Evolutionary conservation across 371 early-diverging fungal genomes (phyloP), one percentile per base, ranked within the genome.

Genomic region (Mucor piriformis): DNA sequence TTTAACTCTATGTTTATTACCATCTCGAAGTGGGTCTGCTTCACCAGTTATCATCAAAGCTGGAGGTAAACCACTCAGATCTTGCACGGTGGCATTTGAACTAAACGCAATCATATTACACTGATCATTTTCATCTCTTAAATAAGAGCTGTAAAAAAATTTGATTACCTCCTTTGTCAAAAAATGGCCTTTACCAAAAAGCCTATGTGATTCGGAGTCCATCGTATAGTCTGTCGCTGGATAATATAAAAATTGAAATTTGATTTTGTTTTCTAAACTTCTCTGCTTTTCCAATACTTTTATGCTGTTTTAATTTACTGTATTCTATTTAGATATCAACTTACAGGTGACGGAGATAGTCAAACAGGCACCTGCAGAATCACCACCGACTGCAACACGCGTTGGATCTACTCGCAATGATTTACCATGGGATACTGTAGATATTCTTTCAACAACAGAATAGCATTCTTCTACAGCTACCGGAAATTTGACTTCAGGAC

Each of bases 291-390:
- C 63, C 15, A 62, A 43, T 1, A 62, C 63, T 18, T 21, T 7
- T 18, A 8, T 38, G 25, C 50, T 34, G 15, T 44, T n/a, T n/a
- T n/a, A n/a, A n/a, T n/a, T n/a, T n/a, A n/a, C n/a, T n/a, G n/a
- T n/a, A n/a, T n/a, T n/a, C n/a, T n/a, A n/a, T n/a, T n/a, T n/a
- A n/a, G 32, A 20, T 50, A 53, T 16, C 7, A 20, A 54, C 44
- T 62, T 57, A 42, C 61, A 25, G 10, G 52, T 23, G 12, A 57
- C 15, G n/a, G 35, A 55, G 6, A 51, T 52, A 12, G 64, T 16
- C 20, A 68, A 33, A 29, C 64, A 64, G 21, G 64, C 64, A 10
- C 69, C 69, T 1, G 57, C 64, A 46, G 65, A 64, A 35, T 68
- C 64, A 25, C 69, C 69, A 15, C 60, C 59, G 0, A 68, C 18